Percentiles rank a stretch among this genome's conserved stretches.
These are phyloP conservation scores for Phialophora expanda DNA, from an alignment of 2,329 filamentous ascomycete species.

Conservation along the genomic window DNA sequence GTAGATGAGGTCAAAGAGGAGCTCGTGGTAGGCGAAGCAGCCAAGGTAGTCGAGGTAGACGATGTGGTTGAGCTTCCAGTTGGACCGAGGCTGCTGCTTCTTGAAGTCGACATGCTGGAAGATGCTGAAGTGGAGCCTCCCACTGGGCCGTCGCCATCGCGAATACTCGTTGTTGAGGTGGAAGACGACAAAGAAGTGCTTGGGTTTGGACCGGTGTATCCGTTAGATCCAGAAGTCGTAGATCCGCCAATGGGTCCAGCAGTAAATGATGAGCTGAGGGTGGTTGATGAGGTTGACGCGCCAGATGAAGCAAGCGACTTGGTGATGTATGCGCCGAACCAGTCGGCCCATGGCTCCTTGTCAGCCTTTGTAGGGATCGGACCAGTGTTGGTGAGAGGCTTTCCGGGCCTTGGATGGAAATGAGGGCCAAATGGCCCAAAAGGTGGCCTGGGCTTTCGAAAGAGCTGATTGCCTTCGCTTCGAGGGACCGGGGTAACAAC, in stretches of 20 bases:
- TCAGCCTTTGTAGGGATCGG: constrained; percentile 22
- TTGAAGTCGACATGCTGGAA: neutral
- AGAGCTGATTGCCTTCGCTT: constrained; percentile 6
- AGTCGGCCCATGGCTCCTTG: constrained; percentile 24
- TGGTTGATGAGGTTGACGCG: constrained; percentile 30
- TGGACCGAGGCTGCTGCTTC: neutral
- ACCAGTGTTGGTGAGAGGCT: constrained; percentile 2
- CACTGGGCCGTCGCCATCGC: neutral
- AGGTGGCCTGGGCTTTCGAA: neutral
- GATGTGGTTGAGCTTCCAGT: constrained; percentile 12
- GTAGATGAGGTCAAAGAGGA: neutral
- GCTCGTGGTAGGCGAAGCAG: neutral
- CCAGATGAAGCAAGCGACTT: neutral
- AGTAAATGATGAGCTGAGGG: constrained; percentile 42
- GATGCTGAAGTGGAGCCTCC: neutral
- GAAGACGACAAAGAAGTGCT: constrained; percentile 12
- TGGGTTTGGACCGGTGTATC: neutral
- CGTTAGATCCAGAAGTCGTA: constrained; percentile 2
- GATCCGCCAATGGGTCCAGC: constrained; percentile 20
- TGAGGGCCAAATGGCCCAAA: constrained; percentile 7
- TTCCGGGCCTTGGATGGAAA: constrained; percentile 2
- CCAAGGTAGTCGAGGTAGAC: neutral
- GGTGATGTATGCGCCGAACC: constrained; percentile 7
- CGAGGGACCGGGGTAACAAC: constrained; percentile 16
- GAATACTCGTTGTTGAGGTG: neutral